Percentiles rank a stretch among this genome's conserved stretches.
These are phyloP conservation scores for Neopestalotiopsis rosae DNA, from an alignment of 2,329 filamentous ascomycete species.

Conservation along the genomic window DNA sequence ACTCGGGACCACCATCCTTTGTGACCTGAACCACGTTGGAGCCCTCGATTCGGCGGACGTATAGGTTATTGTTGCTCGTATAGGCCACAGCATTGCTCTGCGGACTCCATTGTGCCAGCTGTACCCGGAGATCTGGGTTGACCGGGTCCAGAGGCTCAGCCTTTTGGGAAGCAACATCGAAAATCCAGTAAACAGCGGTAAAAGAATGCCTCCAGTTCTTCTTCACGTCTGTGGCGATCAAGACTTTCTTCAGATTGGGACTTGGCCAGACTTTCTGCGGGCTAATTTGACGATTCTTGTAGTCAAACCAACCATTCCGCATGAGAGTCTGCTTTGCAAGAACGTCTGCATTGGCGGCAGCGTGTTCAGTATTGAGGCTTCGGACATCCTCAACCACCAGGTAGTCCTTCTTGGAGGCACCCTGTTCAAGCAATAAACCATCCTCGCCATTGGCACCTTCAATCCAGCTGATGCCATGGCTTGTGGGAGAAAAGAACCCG, in stretches of 20 bases:
- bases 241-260: slow-evolving; percentile 81
- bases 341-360: slow-evolving; percentile 41
- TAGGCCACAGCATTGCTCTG: slow-evolving; percentile 87
- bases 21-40: slow-evolving; percentile 75
- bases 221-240: slow-evolving; percentile 75
- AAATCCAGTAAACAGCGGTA: slow-evolving; percentile 86
- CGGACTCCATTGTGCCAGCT: slow-evolving; percentile 90
- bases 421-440: slow-evolving; percentile 80
- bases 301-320: slow-evolving; percentile 67
- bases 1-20: slow-evolving; percentile 81
- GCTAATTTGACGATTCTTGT: slow-evolving; percentile 58
- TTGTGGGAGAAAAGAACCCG: slow-evolving; percentile 68
- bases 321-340: slow-evolving; percentile 74
- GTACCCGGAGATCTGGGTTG: slow-evolving; percentile 69
- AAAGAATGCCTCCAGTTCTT: slow-evolving; percentile 91
- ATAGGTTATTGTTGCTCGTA: slow-evolving; percentile 89
- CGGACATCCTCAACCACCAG: slow-evolving; percentile 88
- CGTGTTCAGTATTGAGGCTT: slow-evolving; percentile 49
- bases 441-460: slow-evolving; percentile 77
- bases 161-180: slow-evolving; percentile 82
- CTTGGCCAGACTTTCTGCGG: slow-evolving; percentile 75
- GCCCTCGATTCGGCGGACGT: slow-evolving; percentile 68
- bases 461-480: slow-evolving; percentile 78
- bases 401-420: slow-evolving; percentile 69
- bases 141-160: slow-evolving; percentile 78